phyloP scores from a whole-genome alignment of 805 yeast species.

The Kazachstania psychrophila region DNA sequence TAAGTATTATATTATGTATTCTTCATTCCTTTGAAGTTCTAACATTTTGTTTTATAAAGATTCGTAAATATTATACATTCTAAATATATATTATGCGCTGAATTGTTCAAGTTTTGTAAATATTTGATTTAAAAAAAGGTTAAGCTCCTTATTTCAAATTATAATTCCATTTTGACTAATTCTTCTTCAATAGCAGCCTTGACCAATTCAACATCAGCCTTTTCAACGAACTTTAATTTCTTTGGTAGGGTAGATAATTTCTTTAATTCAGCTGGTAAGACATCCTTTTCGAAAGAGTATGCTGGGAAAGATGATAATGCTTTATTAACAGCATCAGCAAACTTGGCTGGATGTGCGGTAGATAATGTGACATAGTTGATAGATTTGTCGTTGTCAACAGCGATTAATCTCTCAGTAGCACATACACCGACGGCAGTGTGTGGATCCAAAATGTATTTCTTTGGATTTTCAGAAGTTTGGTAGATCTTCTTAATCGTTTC shows the following conservation, averaged over 20 bases:
- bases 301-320: conserved; percentile 58
- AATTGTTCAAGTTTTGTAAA: background rate
- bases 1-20: background rate
- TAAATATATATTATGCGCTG: background rate
- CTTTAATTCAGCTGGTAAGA: conserved; percentile 80
- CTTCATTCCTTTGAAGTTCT: conserved; percentile 2
- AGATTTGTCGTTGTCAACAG: conserved; percentile 35
- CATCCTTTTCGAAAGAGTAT: conserved; percentile 80
- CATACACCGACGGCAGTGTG: conserved; percentile 93
- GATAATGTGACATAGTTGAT: conserved; percentile 65
- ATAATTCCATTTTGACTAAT: conserved; percentile 41
- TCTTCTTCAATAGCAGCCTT: conserved; percentile 70
- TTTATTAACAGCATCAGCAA: conserved; percentile 87
- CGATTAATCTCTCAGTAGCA: conserved; percentile 57
- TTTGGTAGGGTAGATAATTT: conserved; percentile 61
- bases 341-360: conserved; percentile 98
- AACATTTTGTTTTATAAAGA: conserved; percentile 1
- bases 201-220: conserved; percentile 63
- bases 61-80: background rate
- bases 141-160: conserved; percentile 2
- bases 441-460: conserved; percentile 83
- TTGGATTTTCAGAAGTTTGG: conserved; percentile 40
- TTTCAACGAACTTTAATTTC: conserved; percentile 62
- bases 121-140: background rate
- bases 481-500: conserved; percentile 68